phyloP scores from a whole-genome alignment of 768 basidiomycete species.

The Macrolepiota dolichaula region DNA sequence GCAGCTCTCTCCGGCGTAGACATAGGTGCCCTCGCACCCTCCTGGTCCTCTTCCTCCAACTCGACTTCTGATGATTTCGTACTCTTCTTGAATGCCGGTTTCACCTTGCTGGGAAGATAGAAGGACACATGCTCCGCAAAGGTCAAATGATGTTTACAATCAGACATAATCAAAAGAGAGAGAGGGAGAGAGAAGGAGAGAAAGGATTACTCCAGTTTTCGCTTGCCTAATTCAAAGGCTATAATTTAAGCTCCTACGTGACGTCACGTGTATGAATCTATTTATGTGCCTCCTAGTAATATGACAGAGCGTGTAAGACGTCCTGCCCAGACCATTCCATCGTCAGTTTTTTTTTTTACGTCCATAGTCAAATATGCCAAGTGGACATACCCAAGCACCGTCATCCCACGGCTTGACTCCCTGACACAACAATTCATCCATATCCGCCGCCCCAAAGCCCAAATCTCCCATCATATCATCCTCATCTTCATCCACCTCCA shows the following conservation, averaged over 20 bases:
- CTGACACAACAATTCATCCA: slow-evolving; percentile 3
- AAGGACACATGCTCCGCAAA: no score
- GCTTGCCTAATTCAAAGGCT: no score
- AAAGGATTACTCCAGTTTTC: no score
- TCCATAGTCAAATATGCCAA: no score
- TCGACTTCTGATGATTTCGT: no score
- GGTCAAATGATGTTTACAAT: neutral
- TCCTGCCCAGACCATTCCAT: neutral
- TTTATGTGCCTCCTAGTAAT: neutral
- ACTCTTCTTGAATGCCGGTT: no score
- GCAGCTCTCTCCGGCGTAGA: no score
- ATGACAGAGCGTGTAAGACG: slow-evolving; percentile 4
- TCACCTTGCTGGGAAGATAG: no score
- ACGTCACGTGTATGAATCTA: neutral
- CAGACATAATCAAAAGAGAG: neutral
- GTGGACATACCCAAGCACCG: slow-evolving; percentile 1
- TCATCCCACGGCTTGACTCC: slow-evolving; percentile 9
- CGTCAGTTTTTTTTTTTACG: neutral
- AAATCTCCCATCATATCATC: neutral
- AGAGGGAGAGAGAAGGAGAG: neutral
- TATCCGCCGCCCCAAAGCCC: neutral
- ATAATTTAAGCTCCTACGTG: neutral
- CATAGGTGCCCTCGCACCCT: no score
- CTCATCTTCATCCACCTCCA: no score
- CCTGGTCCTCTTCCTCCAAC: no score